Evolutionary conservation across 2,329 filamentous ascomycete genomes (phyloP), one percentile per base, ranked within the genome.

Genomic region (Pezicula neosporulosa): DNA sequence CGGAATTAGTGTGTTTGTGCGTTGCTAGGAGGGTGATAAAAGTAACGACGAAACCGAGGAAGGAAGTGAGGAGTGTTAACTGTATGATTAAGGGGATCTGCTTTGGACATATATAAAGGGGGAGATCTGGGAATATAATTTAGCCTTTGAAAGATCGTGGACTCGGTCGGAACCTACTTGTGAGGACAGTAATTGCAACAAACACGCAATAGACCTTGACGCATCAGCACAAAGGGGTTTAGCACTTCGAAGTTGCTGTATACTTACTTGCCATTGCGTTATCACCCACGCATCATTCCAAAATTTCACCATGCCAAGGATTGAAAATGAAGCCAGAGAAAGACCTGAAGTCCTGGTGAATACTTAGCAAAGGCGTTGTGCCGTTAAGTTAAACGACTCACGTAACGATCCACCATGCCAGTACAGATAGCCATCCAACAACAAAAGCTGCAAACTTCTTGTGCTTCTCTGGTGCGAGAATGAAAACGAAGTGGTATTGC

Each of bases 401-500:
- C 21, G 50, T 49, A 12, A 38, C 42, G 13, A 52, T 41, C 21
- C 30, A 48, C 50, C 50, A 52, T 15, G 30, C 50, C 21, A 52
- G n/a, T 9, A 52, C 30, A n/a, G 39, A 45, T 21, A 48, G 19
- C 50, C 50, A 52, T 7, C 50, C 50, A 15, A 52, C 46, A 18
- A 52, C 13, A 33, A 49, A 52, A 13, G 50, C 46, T 16, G 46
- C 41, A 42, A 52, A 52, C 19, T 27, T n/a, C 27, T 21, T 45
- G 8, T 16, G 44, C 33, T 52, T 52, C 27, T 48, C 46, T 3
- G 50, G 33, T 30, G 50, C 45, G 9, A 52, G 24, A 41, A 67
- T 63, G 49, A 55, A 68, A 2, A 60, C 61, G 41, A 65, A 66
- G 48, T 68, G 65, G 45, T 68, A 68, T 48, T 66, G 66, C 5